These are phyloP conservation scores for Polychaeton citri DNA, from an alignment of 2,329 filamentous ascomycete genomes.

Conservation along the genomic window DNA sequence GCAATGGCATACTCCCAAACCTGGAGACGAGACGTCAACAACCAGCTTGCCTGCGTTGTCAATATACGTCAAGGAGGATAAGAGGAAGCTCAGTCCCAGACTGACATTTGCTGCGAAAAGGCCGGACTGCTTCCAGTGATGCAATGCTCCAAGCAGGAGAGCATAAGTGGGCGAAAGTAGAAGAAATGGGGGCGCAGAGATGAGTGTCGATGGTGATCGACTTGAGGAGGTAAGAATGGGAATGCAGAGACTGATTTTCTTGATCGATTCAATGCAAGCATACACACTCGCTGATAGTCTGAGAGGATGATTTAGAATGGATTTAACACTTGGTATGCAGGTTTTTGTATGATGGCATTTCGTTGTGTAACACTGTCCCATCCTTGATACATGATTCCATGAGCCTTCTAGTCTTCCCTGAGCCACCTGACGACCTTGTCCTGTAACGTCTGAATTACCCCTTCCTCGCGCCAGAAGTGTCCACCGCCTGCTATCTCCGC, in stretches of 20 bases:
- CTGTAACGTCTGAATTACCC: slow-evolving; percentile 17
- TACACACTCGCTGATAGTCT: not conserved
- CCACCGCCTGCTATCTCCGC: slow-evolving; percentile 35
- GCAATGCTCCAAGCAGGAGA: no score
- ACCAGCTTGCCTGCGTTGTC: no score
- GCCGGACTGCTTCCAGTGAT: no score
- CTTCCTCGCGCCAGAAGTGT: slow-evolving; percentile 37
- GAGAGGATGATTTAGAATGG: not conserved
- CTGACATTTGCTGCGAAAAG: no score
- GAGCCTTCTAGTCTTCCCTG: not conserved
- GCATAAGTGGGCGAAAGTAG: no score
- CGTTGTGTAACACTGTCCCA: not conserved
- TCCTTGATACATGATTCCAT: not conserved
- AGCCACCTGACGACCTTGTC: slow-evolving; percentile 13
- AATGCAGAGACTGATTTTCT: not conserved
- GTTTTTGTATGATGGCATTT: not conserved
- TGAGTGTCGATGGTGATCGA: no score
- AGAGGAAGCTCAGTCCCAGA: no score
- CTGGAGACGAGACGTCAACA: no score
- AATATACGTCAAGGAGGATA: no score
- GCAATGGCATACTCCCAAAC: no score
- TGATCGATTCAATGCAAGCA: not conserved
- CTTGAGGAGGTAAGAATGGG: not conserved
- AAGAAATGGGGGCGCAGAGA: no score
- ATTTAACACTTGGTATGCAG: not conserved